Evolutionary conservation across 192 early-diverging fungal genomes (phyloP).

Genomic region (Entophlyctis helioformis): DNA sequence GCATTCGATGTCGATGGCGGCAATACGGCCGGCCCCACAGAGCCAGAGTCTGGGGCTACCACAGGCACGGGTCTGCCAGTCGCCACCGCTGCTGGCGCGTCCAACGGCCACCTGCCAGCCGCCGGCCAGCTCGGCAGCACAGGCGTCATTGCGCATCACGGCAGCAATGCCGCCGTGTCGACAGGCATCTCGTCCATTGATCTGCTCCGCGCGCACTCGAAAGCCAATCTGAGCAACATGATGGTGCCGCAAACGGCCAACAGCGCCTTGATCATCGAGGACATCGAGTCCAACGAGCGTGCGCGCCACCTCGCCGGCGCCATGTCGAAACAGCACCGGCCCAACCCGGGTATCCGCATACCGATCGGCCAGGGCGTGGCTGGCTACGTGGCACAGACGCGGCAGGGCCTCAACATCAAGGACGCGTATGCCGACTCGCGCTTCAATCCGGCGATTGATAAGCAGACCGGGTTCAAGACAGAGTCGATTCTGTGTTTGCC

Average conservation of each 20-base stretch:
- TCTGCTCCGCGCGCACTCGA: no score
- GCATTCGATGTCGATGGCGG: constrained; percentile 1
- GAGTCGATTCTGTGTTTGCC: constrained; percentile 18
- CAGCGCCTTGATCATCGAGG: not conserved
- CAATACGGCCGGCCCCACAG: not conserved
- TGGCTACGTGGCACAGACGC: constrained; percentile 16
- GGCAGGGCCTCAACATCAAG: constrained; percentile 13
- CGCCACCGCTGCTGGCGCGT: not conserved
- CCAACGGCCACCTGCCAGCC: not conserved
- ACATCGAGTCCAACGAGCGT: not conserved
- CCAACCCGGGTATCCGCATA: constrained; percentile 7
- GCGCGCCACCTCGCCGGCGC: no score
- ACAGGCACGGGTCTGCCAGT: no score
- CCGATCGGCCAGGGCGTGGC: constrained; percentile 16
- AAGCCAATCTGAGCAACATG: no score
- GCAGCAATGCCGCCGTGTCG: not conserved
- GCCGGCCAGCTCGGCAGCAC: no score
- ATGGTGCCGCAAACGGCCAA: no score
- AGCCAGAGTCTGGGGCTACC: no score
- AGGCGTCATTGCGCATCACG: no score
- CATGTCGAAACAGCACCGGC: not conserved
- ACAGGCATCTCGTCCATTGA: not conserved
- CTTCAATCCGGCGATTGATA: constrained; percentile 17
- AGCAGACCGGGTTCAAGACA: constrained; percentile 17
- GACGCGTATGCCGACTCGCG: constrained; percentile 20